Evolutionary conservation across 129 eudicot genomes (phyloP).

Genomic region (Centaurea solstitialis): DNA sequence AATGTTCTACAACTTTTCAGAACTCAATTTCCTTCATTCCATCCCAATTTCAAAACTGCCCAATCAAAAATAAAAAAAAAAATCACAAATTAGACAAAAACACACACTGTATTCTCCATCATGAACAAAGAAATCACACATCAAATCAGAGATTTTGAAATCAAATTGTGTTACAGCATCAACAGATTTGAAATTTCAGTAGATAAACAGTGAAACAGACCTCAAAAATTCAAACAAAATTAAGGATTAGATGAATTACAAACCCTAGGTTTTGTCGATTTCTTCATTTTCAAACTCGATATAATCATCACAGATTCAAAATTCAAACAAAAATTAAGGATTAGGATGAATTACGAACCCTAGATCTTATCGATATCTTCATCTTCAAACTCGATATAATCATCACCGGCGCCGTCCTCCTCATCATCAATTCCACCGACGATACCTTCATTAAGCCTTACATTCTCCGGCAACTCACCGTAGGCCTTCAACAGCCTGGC

Average conservation of each 20-base stretch:
- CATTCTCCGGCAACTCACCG: slow-evolving; percentile 81
- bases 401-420: slow-evolving; percentile 75
- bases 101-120: background rate
- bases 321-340: background rate
- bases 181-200: too few relatives aligned
- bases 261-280: background rate
- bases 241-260: too few relatives aligned
- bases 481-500: slow-evolving; percentile 90
- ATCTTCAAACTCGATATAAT: slow-evolving; percentile 90
- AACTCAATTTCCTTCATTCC: background rate
- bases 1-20: background rate
- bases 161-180: too few relatives aligned
- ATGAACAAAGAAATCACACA: background rate
- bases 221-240: background rate
- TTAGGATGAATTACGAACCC: slow-evolving; percentile 18
- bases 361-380: slow-evolving; percentile 89
- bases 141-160: background rate
- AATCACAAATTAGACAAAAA: background rate
- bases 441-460: slow-evolving; percentile 79
- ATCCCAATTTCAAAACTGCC: background rate
- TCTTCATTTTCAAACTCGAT: background rate
- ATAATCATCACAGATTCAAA: background rate
- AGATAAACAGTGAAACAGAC: too few relatives aligned
- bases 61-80: background rate
- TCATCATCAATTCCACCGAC: slow-evolving; percentile 70